phyloP scores from a whole-genome alignment of 2,329 filamentous ascomycete species.

The Tolypocladium sp. region DNA sequence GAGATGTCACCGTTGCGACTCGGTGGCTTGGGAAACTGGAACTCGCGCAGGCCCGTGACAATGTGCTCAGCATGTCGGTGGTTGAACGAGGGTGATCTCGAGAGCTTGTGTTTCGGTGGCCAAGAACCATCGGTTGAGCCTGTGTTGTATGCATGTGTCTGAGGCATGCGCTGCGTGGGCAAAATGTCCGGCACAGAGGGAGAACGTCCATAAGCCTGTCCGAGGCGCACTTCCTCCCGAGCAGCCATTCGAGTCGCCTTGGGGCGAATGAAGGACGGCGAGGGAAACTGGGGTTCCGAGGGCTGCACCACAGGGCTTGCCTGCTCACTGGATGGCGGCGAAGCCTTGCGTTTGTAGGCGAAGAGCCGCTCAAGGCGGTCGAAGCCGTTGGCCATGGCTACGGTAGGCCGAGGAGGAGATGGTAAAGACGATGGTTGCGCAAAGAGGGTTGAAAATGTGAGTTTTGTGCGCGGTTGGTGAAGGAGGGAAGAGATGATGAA shows the following conservation, averaged over 20 bases:
- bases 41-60: constrained; percentile 22
- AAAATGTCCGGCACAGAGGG: constrained; percentile 15
- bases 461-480: background rate
- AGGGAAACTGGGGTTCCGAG: constrained; percentile 33
- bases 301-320: constrained; percentile 11
- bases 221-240: constrained; percentile 35
- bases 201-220: constrained; percentile 17
- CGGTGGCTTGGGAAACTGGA: constrained; percentile 27
- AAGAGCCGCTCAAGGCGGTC: constrained; percentile 45
- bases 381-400: constrained; percentile 38
- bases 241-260: constrained; percentile 46
- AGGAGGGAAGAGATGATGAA: background rate
- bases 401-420: background rate
- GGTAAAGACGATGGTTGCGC: background rate
- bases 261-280: constrained; percentile 46
- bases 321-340: constrained; percentile 14
- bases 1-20: constrained; percentile 15
- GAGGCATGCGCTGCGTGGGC: constrained; percentile 3
- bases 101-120: background rate
- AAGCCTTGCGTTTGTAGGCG: constrained; percentile 30
- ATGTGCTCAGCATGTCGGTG: constrained; percentile 11
- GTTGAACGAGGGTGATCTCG: constrained; percentile 16
- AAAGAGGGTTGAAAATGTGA: background rate
- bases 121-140: constrained; percentile 6
- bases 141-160: constrained; percentile 5